A percentile compares a stretch with the other conserved stretches of the same genome.
Evolutionary conservation across 352 stramenopile genomes (phyloP).

Genomic region (Globisporangium nagaii): DNA sequence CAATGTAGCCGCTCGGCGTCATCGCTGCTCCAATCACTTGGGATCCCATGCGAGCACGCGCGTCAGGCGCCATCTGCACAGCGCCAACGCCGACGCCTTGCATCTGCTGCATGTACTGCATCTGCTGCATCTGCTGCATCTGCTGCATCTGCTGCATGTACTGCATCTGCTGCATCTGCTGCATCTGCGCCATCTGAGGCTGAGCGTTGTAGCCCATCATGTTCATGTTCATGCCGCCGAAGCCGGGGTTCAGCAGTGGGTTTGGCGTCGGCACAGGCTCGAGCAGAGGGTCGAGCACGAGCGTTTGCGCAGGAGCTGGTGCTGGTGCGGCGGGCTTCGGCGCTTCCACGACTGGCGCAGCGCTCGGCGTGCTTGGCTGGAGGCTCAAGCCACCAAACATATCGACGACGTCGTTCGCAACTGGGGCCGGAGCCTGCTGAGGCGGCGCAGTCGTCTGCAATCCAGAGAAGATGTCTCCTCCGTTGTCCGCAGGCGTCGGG

Average conservation of each 20-base stretch:
- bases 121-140: conserved; percentile 70
- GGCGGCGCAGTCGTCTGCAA: conserved; percentile 36
- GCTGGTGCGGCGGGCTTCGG: conserved; percentile 10
- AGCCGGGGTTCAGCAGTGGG: conserved; percentile 34
- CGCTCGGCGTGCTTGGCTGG: conserved; percentile 32
- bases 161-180: conserved; percentile 43
- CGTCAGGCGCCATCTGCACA: conserved; percentile 21
- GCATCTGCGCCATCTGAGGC: conserved; percentile 38
- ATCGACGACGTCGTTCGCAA: conserved; percentile 36
- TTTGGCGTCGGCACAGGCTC: conserved; percentile 42
- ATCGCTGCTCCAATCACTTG: conserved; percentile 83
- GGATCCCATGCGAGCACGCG: conserved; percentile 27
- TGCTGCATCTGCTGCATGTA: conserved; percentile 69
- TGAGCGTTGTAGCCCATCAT: conserved; percentile 61
- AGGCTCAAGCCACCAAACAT: conserved; percentile 80
- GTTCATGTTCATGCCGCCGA: conserved; percentile 48
- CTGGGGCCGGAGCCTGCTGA: conserved; percentile 23
- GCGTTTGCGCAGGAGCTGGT: conserved; percentile 23
- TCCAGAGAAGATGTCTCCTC: conserved; percentile 51
- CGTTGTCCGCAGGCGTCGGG: conserved; percentile 21
- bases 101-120: conserved; percentile 74
- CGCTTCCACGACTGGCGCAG: conserved; percentile 2
- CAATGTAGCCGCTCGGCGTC: conserved; percentile 81
- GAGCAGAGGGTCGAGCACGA: conserved; percentile 69
- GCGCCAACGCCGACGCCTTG: conserved; percentile 26